Evolutionary conservation across 495 filamentous ascomycete species (phyloP), one percentile per base, ranked within the genome.

Genomic region (Patellaria atrata): DNA sequence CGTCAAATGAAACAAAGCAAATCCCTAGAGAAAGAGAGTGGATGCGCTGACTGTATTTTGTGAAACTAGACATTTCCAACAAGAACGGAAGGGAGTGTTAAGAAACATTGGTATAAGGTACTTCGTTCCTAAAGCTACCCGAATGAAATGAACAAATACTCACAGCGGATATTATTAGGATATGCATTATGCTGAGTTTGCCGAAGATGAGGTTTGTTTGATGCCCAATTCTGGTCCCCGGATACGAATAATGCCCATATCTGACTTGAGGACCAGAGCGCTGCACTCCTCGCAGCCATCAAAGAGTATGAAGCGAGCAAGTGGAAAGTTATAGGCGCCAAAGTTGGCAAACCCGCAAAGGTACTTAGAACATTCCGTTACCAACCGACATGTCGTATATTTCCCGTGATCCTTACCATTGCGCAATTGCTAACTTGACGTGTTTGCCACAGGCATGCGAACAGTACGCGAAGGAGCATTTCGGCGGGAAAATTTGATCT

Each of bases 21-120:
- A n/a, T n/a, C n/a, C n/a, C 15, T 17, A 19, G 14, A 20, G 24
- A 16, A n/a, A 35, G 30, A 37, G 36, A 44, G 19, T 27, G 31
- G 33, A 32, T 33, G 51, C 7, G 40, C 59, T 62, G 35, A 60
- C 45, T 31, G 33, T 35, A 48, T 24, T 33, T 16, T 21, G 20
- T 40, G 22, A 38, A 17, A 4, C 25, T 51, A 91, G 82, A 85
- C 79, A 7, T 97, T 97, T 57, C 89, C 89, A 11, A 73, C 70
- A 12, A 68, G 89, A 44, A 97, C 89, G 15, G 89, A 97, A 57
- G 89, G 89, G 12, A 93, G 84, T 50, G 89, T 97, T 8, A 97
- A 97, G 68, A 97, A 97, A 62, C 89, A 97, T 57, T 97, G 89
- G 89, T 97, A 97, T 56, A 97, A 97, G 70, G 85, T 86, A 65